Evolutionary conservation across 2,329 filamentous ascomycete species (phyloP).

Genomic region (Penicillium corylophilum): DNA sequence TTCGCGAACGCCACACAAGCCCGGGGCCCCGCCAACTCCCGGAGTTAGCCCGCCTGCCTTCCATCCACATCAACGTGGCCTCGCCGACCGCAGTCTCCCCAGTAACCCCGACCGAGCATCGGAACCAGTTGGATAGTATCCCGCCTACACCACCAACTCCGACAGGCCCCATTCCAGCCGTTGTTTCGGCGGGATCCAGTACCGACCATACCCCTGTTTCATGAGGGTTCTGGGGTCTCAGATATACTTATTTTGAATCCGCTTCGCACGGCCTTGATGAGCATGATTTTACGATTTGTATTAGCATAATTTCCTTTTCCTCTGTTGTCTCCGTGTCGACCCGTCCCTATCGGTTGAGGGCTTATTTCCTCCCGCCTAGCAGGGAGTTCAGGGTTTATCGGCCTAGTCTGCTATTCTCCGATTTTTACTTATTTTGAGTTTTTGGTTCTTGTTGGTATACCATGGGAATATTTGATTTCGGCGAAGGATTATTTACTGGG

Average conservation of each 20-base stretch:
- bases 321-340: neutral
- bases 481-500: neutral
- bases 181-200: constrained; percentile 5
- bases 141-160: constrained; percentile 11
- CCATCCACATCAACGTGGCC: constrained; percentile 33
- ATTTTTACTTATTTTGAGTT: neutral
- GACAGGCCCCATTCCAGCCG: neutral
- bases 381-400: constrained; percentile 24
- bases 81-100: constrained; percentile 28
- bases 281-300: constrained; percentile 24
- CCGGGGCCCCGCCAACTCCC: constrained; percentile 13
- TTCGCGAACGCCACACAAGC: constrained; percentile 11
- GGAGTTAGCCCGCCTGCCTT: constrained; percentile 26
- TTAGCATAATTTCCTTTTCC: constrained; percentile 15
- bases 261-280: constrained; percentile 7
- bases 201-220: constrained; percentile 7
- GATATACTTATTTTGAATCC: neutral
- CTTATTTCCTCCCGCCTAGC: constrained; percentile 20
- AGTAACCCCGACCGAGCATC: constrained; percentile 21
- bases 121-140: constrained; percentile 5
- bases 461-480: neutral
- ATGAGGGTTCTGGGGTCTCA: neutral
- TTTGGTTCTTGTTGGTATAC: neutral
- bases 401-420: neutral
- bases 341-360: neutral